Percentiles rank a stretch among this genome's conserved stretches.
Evolutionary conservation across 2,329 filamentous ascomycete genomes (phyloP).

Genomic region (Rhinocladiella similis): DNA sequence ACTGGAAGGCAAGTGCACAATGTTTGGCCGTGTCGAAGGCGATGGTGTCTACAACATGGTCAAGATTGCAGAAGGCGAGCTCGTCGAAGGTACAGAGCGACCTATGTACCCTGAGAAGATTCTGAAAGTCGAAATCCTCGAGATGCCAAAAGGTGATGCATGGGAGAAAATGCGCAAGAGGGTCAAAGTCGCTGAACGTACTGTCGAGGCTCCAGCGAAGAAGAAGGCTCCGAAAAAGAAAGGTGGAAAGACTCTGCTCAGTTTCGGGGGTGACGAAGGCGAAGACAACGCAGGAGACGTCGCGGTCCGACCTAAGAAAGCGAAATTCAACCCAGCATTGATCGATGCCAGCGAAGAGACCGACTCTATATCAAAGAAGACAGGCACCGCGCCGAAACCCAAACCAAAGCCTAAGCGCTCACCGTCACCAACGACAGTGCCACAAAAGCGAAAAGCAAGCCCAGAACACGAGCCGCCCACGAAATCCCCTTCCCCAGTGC

Average conservation of each 20-base stretch:
- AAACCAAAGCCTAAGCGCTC: conserved; percentile 31
- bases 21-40: conserved; percentile 89
- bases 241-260: conserved; percentile 45
- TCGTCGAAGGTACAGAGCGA: conserved; percentile 74
- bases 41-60: conserved; percentile 95
- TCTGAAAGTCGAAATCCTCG: conserved; percentile 45
- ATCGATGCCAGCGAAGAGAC: conserved; percentile 33
- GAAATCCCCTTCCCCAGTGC: conserved; percentile 26
- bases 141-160: conserved; percentile 46
- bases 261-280: conserved; percentile 48
- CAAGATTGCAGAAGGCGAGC: conserved; percentile 86
- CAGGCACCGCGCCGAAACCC: conserved; percentile 2
- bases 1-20: conserved; percentile 83
- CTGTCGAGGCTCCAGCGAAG: conserved; percentile 31
- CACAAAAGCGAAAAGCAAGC: conserved; percentile 26
- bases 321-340: conserved; percentile 50
- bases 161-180: conserved; percentile 40
- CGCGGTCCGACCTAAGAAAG: conserved; percentile 42
- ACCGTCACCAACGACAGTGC: conserved; percentile 31
- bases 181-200: conserved; percentile 34
- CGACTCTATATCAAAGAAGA: conserved; percentile 11
- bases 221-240: conserved; percentile 42
- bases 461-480: conserved; percentile 1
- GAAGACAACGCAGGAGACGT: conserved; percentile 36
- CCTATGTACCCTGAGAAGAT: conserved; percentile 86